A percentile compares a stretch with the other conserved stretches of the same genome.
phyloP scores from a whole-genome alignment of 495 filamentous ascomycete species.

The Viridothelium virens region DNA sequence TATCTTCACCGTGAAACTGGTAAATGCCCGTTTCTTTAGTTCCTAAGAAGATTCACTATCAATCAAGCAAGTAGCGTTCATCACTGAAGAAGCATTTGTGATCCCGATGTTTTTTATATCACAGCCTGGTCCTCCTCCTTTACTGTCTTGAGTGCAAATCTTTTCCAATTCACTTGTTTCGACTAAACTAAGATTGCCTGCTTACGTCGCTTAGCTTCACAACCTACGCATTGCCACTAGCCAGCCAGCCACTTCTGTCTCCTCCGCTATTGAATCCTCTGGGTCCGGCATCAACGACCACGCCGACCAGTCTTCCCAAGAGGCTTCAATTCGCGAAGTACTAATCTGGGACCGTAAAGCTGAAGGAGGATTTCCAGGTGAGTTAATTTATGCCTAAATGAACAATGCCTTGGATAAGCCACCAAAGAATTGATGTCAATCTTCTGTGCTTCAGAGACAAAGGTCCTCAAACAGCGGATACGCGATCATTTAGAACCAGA shows the following conservation, averaged over 20 bases:
- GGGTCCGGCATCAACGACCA: background rate
- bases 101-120: background rate
- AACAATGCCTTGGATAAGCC: background rate
- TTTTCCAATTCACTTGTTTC: background rate
- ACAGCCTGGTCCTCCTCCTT: background rate
- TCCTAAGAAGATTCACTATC: slow-evolving; percentile 17
- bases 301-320: background rate
- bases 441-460: slow-evolving; percentile 53
- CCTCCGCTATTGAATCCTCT: background rate
- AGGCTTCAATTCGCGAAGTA: slow-evolving; percentile 35
- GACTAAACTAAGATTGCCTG: background rate
- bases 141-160: background rate
- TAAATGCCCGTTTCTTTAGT: slow-evolving; percentile 39
- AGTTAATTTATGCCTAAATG: slow-evolving; percentile 24
- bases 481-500: slow-evolving; percentile 73
- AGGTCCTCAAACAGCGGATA: slow-evolving; percentile 82
- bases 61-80: background rate
- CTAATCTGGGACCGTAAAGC: slow-evolving; percentile 82
- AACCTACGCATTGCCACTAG: background rate
- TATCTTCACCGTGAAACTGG: slow-evolving; percentile 59
- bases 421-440: slow-evolving; percentile 12
- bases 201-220: background rate
- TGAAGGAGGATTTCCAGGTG: slow-evolving; percentile 86
- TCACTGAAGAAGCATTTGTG: too few relatives aligned
- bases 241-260: background rate